Percentiles rank a stretch among this genome's conserved stretches.
These are phyloP conservation scores for Aaosphaeria arxii DNA, from an alignment of 2,329 filamentous ascomycete genomes.

Conservation along the genomic window DNA sequence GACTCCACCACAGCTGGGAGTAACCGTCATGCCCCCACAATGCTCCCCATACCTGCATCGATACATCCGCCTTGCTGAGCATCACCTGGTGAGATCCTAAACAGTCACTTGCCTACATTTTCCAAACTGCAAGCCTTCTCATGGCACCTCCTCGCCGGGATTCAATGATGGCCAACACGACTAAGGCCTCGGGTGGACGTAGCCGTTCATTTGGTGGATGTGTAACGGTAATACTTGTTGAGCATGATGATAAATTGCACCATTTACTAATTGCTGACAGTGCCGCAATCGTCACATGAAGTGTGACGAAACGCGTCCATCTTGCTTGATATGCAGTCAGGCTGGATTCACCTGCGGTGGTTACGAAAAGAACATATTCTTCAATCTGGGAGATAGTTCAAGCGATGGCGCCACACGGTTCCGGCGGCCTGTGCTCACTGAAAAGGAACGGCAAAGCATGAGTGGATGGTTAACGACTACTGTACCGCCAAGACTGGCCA, in stretches of 20 bases:
- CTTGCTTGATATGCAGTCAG: constrained; percentile 38
- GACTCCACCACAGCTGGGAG: too few species aligned
- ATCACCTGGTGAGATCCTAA: too few species aligned
- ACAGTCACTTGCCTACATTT: too few species aligned
- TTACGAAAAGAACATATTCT: constrained; percentile 41
- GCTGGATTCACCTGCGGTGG: constrained; percentile 38
- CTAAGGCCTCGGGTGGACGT: background rate
- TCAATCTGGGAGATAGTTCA: constrained; percentile 21
- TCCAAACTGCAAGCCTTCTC: too few species aligned
- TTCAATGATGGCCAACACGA: too few species aligned
- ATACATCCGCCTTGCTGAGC: too few species aligned
- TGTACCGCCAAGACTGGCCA: background rate
- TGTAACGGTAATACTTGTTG: constrained; percentile 7
- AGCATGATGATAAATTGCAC: background rate
- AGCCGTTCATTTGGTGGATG: constrained; percentile 12
- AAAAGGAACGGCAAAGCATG: constrained; percentile 33
- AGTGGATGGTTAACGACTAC: constrained; percentile 34
- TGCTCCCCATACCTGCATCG: too few species aligned
- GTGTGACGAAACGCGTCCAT: constrained; percentile 44
- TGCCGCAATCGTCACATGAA: constrained; percentile 44
- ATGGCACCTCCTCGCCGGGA: too few species aligned
- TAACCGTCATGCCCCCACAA: too few species aligned
- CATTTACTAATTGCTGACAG: constrained; percentile 9
- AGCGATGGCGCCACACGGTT: constrained; percentile 23
- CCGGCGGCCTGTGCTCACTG: constrained; percentile 45